Evolutionary conservation across 2,329 filamentous ascomycete species (phyloP), one percentile per base, ranked within the genome.

Genomic region (Colletotrichum sp.): DNA sequence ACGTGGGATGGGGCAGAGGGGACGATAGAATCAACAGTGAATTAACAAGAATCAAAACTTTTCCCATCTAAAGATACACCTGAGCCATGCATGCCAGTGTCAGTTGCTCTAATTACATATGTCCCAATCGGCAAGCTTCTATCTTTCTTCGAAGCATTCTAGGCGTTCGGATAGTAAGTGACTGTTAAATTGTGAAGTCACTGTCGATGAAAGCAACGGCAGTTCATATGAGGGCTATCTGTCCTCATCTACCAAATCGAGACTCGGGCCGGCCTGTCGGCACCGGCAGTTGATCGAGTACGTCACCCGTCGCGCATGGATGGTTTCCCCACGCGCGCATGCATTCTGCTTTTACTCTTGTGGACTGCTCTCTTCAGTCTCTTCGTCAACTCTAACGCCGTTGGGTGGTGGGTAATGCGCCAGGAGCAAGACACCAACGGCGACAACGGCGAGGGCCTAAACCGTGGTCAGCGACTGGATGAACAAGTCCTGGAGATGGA

Each of bases 391-490:
- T 32, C 86, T 83, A 34, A 84, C 86, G 5, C 86, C 86, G 4
- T 86, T 85, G 5, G 82, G 79, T 0, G 87, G 87, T 29, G 88
- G 88, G 71, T 89, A 88, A 22, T 84, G 82, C 19, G 87, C 85
- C 63, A 87, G 83, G 4, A 87, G 82, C 44, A 90, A 79, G 4
- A 90, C 83, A 5, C 82, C 66, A 57, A 89, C 89, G 4, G 87
- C 89, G 6, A 92, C 71, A 0, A 93, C 84, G 3, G 90, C 90
- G 71, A 93, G 86, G 0, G 86, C 90, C 89, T 90, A 13, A 4
- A 3, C 3, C 6, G 30, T 55, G 16, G 77, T 82, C 52, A 82
- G 77, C n/a, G 1, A 55, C 11, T 15, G 13, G 16, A 3, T 13
- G n/a, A 29, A 12, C 0, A 19, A 15, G 25, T 6, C 8, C 5